Evolutionary conservation across 352 stramenopile species (phyloP).

Genomic region (Pythium grandisporangium): DNA sequence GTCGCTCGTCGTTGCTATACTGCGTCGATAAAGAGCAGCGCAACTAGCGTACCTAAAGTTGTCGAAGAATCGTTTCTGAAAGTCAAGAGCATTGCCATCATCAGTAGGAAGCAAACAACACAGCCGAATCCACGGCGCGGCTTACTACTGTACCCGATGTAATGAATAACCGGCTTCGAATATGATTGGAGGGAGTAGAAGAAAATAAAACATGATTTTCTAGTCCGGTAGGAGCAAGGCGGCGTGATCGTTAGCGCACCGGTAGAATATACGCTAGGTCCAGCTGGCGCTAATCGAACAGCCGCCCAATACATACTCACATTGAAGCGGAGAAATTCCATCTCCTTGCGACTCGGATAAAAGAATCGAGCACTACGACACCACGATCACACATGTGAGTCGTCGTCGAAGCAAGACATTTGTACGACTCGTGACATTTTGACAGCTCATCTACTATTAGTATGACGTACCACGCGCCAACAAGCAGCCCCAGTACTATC

Average conservation of each 20-base stretch:
- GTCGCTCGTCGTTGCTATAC: too few relatives aligned
- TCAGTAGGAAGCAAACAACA: not conserved
- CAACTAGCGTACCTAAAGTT: conserved; percentile 86
- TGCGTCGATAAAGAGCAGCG: too few relatives aligned
- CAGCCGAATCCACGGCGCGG: too few relatives aligned
- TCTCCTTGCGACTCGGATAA: conserved; percentile 78
- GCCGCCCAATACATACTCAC: conserved; percentile 22
- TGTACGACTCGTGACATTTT: too few relatives aligned
- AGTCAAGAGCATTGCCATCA: not conserved
- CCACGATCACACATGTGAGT: not conserved
- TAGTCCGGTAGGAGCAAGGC: conserved; percentile 7
- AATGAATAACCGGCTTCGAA: conserved; percentile 96
- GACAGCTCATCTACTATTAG: too few relatives aligned
- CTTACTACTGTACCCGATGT: conserved; percentile 57
- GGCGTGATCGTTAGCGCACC: not conserved
- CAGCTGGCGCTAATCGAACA: too few relatives aligned
- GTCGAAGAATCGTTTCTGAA: conserved; percentile 90
- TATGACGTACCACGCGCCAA: conserved; percentile 53
- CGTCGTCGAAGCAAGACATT: not conserved
- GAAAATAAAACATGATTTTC: conserved; percentile 95
- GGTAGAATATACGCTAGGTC: too few relatives aligned
- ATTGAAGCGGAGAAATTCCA: conserved; percentile 88
- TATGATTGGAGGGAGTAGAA: conserved; percentile 96
- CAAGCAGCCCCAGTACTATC: conserved; percentile 87
- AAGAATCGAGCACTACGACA: conserved; percentile 61